Percentiles rank a stretch among this genome's conserved stretches.
These are phyloP conservation scores for Chrysoporthe deuterocubensis DNA, from an alignment of 2,329 filamentous ascomycete species.

Conservation along the genomic window DNA sequence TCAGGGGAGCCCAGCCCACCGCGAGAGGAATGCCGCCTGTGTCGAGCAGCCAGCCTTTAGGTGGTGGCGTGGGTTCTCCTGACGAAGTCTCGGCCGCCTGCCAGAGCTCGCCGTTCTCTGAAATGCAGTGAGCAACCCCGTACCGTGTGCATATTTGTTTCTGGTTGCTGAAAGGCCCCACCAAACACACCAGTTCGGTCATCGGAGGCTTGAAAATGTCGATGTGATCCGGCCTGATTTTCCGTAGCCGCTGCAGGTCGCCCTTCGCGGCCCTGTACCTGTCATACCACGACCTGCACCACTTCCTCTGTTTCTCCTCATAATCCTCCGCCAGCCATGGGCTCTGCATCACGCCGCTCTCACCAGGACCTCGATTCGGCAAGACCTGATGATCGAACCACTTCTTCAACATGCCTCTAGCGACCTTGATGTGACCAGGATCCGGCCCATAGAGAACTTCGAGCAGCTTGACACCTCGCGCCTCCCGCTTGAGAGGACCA, in stretches of 20 bases:
- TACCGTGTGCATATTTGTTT: constrained; percentile 30
- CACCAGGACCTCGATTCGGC: constrained; percentile 40
- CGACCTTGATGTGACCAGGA: constrained; percentile 39
- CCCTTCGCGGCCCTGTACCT: constrained; percentile 26
- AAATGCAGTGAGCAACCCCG: constrained; percentile 31
- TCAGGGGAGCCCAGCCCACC: constrained; percentile 56
- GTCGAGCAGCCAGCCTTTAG: constrained; percentile 57
- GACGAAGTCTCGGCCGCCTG: constrained; percentile 32
- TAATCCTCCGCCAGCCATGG: constrained; percentile 46
- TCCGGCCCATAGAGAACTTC: constrained; percentile 49
- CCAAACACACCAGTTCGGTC: constrained; percentile 33
- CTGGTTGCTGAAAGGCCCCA: constrained; percentile 36
- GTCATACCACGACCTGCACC: constrained; percentile 38
- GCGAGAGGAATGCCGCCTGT: constrained; percentile 56
- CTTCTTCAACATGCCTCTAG: constrained; percentile 45
- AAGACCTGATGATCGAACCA: constrained; percentile 47
- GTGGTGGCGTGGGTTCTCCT: constrained; percentile 27
- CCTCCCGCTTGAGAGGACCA: constrained; percentile 43
- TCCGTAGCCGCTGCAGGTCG: constrained; percentile 29
- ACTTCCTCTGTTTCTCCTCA: constrained; percentile 40
- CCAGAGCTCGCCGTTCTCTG: constrained; percentile 38
- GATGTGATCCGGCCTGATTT: constrained; percentile 26
- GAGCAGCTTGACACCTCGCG: constrained; percentile 41
- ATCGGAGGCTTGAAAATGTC: constrained; percentile 26
- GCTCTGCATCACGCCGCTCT: constrained; percentile 39